A percentile compares a stretch with the other conserved stretches of the same genome.
These are phyloP conservation scores for Euphorbia corollata DNA, from an alignment of 441 rosid genomes.

Conservation along the genomic window DNA sequence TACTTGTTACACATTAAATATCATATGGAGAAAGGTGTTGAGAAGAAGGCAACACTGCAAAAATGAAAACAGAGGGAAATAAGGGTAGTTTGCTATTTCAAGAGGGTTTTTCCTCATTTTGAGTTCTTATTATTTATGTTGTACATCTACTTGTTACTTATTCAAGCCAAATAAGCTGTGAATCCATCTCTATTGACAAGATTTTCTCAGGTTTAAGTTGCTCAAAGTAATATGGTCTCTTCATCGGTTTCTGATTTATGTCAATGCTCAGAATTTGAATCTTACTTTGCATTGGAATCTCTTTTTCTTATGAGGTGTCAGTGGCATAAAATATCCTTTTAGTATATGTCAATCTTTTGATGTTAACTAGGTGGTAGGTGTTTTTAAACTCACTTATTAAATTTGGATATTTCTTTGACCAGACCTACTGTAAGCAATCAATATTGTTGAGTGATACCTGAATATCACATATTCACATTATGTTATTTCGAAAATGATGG, in stretches of 20 bases:
- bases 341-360: background rate
- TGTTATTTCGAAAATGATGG: background rate
- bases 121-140: background rate
- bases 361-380: slow-evolving; percentile 16
- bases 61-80: too few relatives aligned
- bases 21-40: background rate
- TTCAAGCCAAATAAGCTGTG: background rate
- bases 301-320: slow-evolving; percentile 20
- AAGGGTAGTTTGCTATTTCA: too few relatives aligned
- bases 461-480: slow-evolving; percentile 9
- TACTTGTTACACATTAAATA: background rate
- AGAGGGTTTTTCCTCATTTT: too few relatives aligned
- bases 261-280: background rate
- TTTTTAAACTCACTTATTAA: background rate
- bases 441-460: slow-evolving; percentile 2
- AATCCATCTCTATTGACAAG: background rate
- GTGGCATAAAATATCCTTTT: background rate
- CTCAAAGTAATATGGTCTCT: background rate
- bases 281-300: slow-evolving; percentile 1
- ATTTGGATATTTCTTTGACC: background rate
- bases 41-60: background rate
- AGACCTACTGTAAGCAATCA: slow-evolving; percentile 3
- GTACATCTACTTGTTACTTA: background rate
- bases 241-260: background rate
- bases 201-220: background rate